Percentiles rank a stretch among this genome's conserved stretches.
These are phyloP conservation scores for Discostella pseudostelligera DNA, from an alignment of 108 stramenopile genomes.

Conservation along the genomic window DNA sequence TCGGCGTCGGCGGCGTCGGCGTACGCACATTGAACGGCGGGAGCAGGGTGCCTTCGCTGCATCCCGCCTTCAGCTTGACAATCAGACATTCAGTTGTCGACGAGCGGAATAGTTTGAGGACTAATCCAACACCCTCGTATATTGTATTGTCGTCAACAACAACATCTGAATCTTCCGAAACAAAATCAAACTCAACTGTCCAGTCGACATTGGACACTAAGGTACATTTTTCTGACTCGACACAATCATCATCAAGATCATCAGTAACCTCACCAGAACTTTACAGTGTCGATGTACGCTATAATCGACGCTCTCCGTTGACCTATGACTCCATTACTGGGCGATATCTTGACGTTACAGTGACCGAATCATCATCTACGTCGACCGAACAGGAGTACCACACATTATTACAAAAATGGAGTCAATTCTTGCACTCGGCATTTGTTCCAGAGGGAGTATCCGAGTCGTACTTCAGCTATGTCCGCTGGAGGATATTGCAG, in stretches of 20 bases:
- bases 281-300: constrained; percentile 43
- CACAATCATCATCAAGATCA: background rate
- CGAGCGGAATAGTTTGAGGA: no score
- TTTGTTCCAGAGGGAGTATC: constrained; percentile 89
- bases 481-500: constrained; percentile 84
- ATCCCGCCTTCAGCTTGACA: no score
- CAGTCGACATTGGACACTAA: no score
- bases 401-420: background rate
- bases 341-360: constrained; percentile 36
- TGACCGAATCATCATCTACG: constrained; percentile 9
- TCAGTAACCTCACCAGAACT: constrained; percentile 14
- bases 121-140: no score
- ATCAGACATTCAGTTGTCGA: no score
- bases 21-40: no score
- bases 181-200: no score
- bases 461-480: constrained; percentile 81
- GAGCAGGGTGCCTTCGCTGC: no score
- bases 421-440: constrained; percentile 36
- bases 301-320: constrained; percentile 35
- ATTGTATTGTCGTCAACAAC: no score
- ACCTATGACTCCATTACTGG: constrained; percentile 29
- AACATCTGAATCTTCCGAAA: no score
- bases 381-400: background rate
- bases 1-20: no score
- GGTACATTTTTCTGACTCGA: background rate